Conservation (phyloP, 208 protist species). For the Leishmania guyanensis region DNA sequence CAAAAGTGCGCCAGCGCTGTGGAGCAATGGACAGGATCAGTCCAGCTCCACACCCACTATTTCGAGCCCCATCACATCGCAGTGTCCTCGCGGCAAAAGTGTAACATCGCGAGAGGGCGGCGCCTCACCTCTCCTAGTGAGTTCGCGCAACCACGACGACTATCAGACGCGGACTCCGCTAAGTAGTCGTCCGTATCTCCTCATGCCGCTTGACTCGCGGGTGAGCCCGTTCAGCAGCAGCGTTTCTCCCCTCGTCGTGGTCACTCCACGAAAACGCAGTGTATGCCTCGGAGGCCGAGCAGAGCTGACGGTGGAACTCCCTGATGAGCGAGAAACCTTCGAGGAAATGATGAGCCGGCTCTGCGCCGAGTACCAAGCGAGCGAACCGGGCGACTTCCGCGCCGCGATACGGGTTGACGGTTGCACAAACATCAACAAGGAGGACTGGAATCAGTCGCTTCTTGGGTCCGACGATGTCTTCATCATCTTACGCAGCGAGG, state of each 20-base stretch:
- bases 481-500: conserved; percentile 62
- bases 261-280: neutral
- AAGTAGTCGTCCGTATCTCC: neutral
- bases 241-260: neutral
- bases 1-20: neutral
- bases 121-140: neutral
- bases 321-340: conserved; percentile 52
- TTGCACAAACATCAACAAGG: conserved; percentile 65
- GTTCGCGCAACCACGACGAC: neutral
- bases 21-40: neutral
- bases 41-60: neutral
- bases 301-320: conserved; percentile 33
- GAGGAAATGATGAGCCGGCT: conserved; percentile 58
- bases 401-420: conserved; percentile 60
- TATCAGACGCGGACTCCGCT: neutral
- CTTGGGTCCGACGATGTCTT: conserved; percentile 61
- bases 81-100: neutral
- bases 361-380: conserved; percentile 46
- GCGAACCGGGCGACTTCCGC: conserved; percentile 40
- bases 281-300: conserved; percentile 23
- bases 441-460: conserved; percentile 43
- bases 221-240: too few relatives aligned
- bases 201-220: neutral
- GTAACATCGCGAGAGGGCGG: neutral
- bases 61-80: neutral